These are phyloP conservation scores for Cercospora berteroae DNA, from an alignment of 2,329 filamentous ascomycete genomes.

Conservation along the genomic window DNA sequence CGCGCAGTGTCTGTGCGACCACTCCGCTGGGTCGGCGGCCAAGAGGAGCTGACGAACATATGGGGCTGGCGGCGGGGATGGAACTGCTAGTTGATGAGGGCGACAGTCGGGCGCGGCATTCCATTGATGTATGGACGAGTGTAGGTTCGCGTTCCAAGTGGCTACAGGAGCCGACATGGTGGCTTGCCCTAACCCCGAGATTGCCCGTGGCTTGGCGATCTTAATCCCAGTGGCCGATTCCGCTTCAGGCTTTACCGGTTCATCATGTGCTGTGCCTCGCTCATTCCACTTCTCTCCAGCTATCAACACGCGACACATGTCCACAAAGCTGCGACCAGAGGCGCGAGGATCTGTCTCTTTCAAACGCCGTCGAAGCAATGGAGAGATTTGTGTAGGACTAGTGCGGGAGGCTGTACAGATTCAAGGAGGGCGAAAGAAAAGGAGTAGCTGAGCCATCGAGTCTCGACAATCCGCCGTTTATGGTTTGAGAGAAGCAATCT, in stretches of 20 bases:
- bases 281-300: background rate
- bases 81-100: background rate
- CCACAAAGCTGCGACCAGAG: too few relatives aligned
- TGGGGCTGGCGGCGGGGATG: background rate
- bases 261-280: background rate
- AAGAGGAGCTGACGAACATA: background rate
- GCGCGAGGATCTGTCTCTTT: too few relatives aligned
- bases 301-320: background rate
- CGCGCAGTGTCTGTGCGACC: background rate
- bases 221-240: background rate
- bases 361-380: too few relatives aligned
- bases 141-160: background rate
- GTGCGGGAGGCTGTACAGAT: background rate
- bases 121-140: background rate
- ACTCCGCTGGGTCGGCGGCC: background rate
- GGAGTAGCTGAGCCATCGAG: background rate
- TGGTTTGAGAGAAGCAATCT: too few relatives aligned
- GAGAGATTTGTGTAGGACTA: background rate
- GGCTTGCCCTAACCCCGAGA: background rate
- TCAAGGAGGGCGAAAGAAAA: background rate
- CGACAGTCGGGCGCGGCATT: too few relatives aligned
- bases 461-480: too few relatives aligned
- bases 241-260: background rate
- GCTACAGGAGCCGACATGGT: background rate
- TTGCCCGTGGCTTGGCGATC: background rate